These are phyloP conservation scores for Quercus berberidifolia DNA, from an alignment of 306 rosid species.

Conservation along the genomic window DNA sequence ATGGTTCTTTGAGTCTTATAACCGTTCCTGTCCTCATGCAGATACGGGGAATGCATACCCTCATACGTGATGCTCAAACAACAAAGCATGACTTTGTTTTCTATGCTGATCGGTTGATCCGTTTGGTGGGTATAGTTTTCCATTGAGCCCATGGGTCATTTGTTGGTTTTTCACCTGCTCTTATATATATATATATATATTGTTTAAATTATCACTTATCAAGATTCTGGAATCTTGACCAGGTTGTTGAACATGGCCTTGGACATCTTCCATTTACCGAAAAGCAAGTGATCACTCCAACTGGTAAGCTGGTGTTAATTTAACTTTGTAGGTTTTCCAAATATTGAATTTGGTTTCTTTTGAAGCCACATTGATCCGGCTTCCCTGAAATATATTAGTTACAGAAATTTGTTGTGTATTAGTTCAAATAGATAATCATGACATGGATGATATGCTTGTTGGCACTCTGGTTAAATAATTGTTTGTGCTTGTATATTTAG, in stretches of 20 bases:
- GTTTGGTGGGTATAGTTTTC: slow-evolving; percentile 61
- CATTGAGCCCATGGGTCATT: slow-evolving; percentile 12
- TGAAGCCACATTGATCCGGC: background rate
- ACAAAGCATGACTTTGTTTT: slow-evolving; percentile 95
- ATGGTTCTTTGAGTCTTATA: background rate
- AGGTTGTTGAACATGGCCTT: slow-evolving; percentile 99
- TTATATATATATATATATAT: background rate
- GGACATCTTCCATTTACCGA: slow-evolving; percentile 98
- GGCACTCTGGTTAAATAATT: slow-evolving; percentile 7
- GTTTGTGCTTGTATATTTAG: slow-evolving; percentile 1
- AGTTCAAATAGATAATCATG: background rate
- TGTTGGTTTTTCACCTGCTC: slow-evolving; percentile 19
- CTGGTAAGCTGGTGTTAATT: slow-evolving; percentile 55
- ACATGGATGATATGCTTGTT: background rate
- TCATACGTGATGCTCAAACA: slow-evolving; percentile 84
- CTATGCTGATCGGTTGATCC: slow-evolving; percentile 93
- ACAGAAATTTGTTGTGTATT: background rate
- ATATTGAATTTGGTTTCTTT: background rate
- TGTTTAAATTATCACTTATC: slow-evolving; percentile 7
- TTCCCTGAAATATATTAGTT: background rate
- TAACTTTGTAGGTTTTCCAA: background rate
- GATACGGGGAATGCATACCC: slow-evolving; percentile 99
- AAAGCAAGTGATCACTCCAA: slow-evolving; percentile 90
- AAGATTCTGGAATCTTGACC: slow-evolving; percentile 31
- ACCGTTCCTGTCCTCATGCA: slow-evolving; percentile 34